Conservation (phyloP, 345 rosid genomes). For the Populus pruinosa region DNA sequence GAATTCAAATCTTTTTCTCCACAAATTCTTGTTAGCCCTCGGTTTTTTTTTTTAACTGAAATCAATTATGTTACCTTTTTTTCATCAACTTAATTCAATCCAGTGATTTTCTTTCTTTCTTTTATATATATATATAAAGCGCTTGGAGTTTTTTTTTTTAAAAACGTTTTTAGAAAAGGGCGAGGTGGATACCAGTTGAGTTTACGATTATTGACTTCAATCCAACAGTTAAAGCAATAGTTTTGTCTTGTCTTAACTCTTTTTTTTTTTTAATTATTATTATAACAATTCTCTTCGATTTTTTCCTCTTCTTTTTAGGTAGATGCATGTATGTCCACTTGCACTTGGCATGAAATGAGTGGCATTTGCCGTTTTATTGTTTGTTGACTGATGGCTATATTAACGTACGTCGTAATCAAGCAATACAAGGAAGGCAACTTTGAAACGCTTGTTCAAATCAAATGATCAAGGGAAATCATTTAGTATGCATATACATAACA, state of each 20-base stretch:
- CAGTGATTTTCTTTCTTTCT: not conserved
- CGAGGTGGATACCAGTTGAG: not conserved
- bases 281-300: not conserved
- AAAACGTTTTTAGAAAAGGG: too few species aligned
- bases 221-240: not conserved
- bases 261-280: not conserved
- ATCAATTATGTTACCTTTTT: not conserved
- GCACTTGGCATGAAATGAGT: not conserved
- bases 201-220: not conserved
- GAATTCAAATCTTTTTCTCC: not conserved
- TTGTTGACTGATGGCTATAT: not conserved
- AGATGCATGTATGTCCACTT: not conserved
- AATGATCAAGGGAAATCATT: not conserved
- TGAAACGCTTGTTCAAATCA: conserved; percentile 14
- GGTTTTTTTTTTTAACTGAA: too few species aligned
- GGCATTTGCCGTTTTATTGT: not conserved
- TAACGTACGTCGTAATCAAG: conserved; percentile 3
- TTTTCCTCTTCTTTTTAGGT: not conserved
- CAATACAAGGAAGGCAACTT: conserved; percentile 7
- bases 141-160: not conserved
- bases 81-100: not conserved
- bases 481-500: too few species aligned
- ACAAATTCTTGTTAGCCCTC: not conserved
- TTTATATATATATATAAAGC: too few species aligned
- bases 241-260: not conserved